Evolutionary conservation across 2,329 filamentous ascomycete genomes (phyloP).

Genomic region (Hypoxylon sp.): DNA sequence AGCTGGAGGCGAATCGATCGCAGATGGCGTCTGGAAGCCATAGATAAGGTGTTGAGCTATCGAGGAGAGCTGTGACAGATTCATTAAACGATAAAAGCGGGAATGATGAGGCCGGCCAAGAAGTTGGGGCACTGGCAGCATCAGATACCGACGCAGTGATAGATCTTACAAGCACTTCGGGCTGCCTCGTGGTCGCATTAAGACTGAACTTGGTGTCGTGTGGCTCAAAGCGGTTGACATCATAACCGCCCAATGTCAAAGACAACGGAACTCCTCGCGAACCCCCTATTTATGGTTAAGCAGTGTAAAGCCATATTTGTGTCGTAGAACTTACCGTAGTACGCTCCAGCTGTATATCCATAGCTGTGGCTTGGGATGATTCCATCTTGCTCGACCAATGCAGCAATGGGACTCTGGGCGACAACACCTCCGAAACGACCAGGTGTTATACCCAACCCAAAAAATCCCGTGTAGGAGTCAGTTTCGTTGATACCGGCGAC

Average conservation of each 20-base stretch:
- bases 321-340: conserved; percentile 64
- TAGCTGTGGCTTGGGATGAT: conserved; percentile 77
- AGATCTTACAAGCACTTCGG: conserved; percentile 67
- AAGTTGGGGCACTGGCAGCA: conserved; percentile 43
- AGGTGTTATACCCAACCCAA: conserved; percentile 65
- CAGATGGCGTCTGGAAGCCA: conserved; percentile 70
- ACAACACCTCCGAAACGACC: conserved; percentile 61
- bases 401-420: conserved; percentile 60
- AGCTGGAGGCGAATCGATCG: conserved; percentile 67
- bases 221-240: conserved; percentile 66
- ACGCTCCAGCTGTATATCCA: conserved; percentile 79
- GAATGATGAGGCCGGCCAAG: conserved; percentile 52
- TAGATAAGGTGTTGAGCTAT: conserved; percentile 70
- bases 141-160: conserved; percentile 54
- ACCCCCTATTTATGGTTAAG: conserved; percentile 47
- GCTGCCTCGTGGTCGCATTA: conserved; percentile 62
- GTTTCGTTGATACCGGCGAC: conserved; percentile 65
- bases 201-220: conserved; percentile 69
- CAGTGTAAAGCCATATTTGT: neutral
- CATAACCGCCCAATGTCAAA: conserved; percentile 76
- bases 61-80: conserved; percentile 63
- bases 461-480: conserved; percentile 61
- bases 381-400: conserved; percentile 66
- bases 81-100: conserved; percentile 56
- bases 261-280: conserved; percentile 58